phyloP scores from a whole-genome alignment of 2,329 filamentous ascomycete genomes.

The Ascochyta pisi region DNA sequence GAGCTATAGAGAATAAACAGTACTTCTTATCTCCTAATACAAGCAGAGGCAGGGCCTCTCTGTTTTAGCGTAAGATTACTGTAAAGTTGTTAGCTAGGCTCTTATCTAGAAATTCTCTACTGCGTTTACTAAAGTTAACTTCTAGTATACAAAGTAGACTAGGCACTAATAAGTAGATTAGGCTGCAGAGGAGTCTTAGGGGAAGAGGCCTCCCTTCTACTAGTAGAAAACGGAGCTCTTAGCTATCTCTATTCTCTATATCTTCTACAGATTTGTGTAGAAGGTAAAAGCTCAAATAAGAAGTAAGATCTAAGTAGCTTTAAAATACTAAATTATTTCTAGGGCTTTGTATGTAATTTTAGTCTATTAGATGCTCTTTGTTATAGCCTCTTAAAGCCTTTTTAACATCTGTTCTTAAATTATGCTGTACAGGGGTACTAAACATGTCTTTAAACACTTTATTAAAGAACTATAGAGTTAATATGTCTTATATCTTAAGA shows the following conservation, averaged over 20 bases:
- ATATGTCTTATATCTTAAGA: too few relatives aligned
- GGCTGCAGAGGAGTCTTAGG: not conserved
- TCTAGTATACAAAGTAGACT: slow-evolving; percentile 1
- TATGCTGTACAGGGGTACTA: not conserved
- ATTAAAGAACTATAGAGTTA: not conserved
- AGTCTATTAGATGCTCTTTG: not conserved
- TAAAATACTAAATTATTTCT: not conserved
- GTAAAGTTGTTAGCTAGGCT: too few relatives aligned
- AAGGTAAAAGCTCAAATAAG: not conserved
- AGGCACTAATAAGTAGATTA: slow-evolving; percentile 1
- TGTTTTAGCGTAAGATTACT: not conserved
- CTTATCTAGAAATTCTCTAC: not conserved
- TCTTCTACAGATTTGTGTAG: slow-evolving; percentile 1
- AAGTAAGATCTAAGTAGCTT: not conserved
- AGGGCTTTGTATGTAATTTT: not conserved
- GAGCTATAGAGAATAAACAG: not conserved
- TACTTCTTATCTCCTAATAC: not conserved
- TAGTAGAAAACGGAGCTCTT: not conserved
- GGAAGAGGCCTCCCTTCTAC: slow-evolving; percentile 4
- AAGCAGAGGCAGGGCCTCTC: not conserved
- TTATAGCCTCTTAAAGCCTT: not conserved
- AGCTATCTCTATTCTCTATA: not conserved
- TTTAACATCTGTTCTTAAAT: not conserved
- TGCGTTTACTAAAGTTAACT: not conserved
- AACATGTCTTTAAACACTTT: not conserved